phyloP scores from a whole-genome alignment of 106 monocot species.

The Acorus gramineus region DNA sequence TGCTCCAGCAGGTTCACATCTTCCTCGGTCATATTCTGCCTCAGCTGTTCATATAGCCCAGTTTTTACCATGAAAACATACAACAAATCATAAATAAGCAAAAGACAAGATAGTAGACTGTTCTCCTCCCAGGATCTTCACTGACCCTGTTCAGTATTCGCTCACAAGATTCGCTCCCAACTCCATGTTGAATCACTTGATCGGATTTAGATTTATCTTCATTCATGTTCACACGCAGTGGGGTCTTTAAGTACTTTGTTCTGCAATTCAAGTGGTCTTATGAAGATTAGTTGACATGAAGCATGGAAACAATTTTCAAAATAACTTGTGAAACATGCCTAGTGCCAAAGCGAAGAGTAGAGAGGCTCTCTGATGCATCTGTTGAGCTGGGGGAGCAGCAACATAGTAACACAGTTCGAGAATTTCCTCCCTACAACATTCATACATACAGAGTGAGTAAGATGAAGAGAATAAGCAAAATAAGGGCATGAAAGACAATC shows the following conservation, averaged over 20 bases:
- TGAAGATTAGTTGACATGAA: too few relatives aligned
- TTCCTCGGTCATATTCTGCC: conserved; percentile 26
- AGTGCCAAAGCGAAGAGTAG: conserved; percentile 78
- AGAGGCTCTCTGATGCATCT: conserved; percentile 68
- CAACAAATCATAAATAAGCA: too few relatives aligned
- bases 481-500: background rate
- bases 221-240: background rate
- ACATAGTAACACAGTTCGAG: conserved; percentile 59
- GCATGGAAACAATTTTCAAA: background rate
- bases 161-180: conserved; percentile 9
- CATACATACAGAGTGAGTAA: background rate
- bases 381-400: conserved; percentile 75
- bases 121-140: background rate
- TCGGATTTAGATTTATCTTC: conserved; percentile 3
- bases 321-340: conserved; percentile 33
- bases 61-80: background rate
- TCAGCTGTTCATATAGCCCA: conserved; percentile 23
- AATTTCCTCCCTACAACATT: conserved; percentile 58
- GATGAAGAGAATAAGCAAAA: background rate
- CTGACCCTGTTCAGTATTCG: conserved; percentile 29
- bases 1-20: conserved; percentile 41
- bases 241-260: conserved; percentile 64
- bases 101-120: background rate
- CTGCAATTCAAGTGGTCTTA: conserved; percentile 19
- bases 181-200: background rate